A percentile compares a stretch with the other conserved stretches of the same genome.
phyloP scores from a whole-genome alignment of 164 flowering plant species.

The Stephania cephalantha region DNA sequence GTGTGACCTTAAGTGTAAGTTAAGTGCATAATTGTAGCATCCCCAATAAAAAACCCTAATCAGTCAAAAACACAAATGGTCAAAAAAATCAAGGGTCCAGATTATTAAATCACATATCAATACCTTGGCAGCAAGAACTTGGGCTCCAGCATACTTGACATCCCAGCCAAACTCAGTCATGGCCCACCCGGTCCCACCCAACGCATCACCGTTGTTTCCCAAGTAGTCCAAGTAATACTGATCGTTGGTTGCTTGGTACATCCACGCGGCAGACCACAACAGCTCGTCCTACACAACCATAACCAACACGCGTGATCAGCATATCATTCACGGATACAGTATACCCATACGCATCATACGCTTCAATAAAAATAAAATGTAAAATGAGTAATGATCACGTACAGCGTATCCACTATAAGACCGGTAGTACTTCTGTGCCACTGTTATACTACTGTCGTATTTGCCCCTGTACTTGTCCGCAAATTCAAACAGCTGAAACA shows the following conservation, averaged over 20 bases:
- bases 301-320: not conserved
- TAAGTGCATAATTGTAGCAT: too few species aligned
- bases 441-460: slow-evolving; percentile 64
- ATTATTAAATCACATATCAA: not conserved
- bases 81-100: not conserved
- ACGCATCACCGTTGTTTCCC: slow-evolving; percentile 54
- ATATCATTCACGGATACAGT: not conserved
- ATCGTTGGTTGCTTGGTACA: slow-evolving; percentile 62
- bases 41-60: too few species aligned
- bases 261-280: slow-evolving; percentile 90
- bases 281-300: slow-evolving; percentile 62
- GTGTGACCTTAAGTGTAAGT: too few species aligned
- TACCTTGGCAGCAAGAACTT: slow-evolving; percentile 85
- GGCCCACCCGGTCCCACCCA: slow-evolving; percentile 89
- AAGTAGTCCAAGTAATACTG: slow-evolving; percentile 60
- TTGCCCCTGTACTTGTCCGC: slow-evolving; percentile 71
- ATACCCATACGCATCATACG: not conserved
- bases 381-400: slow-evolving; percentile 11
- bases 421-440: slow-evolving; percentile 55
- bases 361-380: not conserved
- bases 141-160: slow-evolving; percentile 88
- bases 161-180: slow-evolving; percentile 94
- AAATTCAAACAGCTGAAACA: slow-evolving; percentile 42
- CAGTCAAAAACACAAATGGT: too few species aligned
- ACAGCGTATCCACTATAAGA: slow-evolving; percentile 76